A percentile compares a stretch with the other conserved stretches of the same genome.
Evolutionary conservation across 2,329 filamentous ascomycete species (phyloP).

Genomic region (Chaetomiaceae sp.): DNA sequence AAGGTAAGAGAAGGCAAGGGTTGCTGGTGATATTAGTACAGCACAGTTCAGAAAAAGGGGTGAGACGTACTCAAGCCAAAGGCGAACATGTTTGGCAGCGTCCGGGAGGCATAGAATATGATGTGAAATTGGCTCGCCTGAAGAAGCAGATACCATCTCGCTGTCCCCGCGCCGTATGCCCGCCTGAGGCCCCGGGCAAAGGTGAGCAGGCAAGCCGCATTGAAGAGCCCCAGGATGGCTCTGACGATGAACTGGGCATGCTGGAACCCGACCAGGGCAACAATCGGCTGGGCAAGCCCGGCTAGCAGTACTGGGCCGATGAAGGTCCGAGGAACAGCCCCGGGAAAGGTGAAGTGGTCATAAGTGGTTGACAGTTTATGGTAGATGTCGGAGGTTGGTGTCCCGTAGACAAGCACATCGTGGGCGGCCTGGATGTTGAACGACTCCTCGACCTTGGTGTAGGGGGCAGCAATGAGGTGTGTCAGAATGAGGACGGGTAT

Average conservation of each 20-base stretch:
- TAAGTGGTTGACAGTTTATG: constrained; percentile 60
- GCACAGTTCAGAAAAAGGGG: constrained; percentile 23
- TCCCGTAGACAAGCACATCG: constrained; percentile 79
- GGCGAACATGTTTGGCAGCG: constrained; percentile 94
- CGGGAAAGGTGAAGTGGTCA: constrained; percentile 88
- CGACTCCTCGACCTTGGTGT: constrained; percentile 97
- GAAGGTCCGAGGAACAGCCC: constrained; percentile 88
- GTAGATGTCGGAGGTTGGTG: constrained; percentile 54
- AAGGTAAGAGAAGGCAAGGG: constrained; percentile 54
- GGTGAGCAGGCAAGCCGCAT: constrained; percentile 62
- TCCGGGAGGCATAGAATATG: constrained; percentile 86
- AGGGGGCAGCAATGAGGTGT: constrained; percentile 72
- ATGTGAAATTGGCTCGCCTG: constrained; percentile 87
- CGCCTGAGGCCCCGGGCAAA: constrained; percentile 61
- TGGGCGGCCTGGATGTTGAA: constrained; percentile 95
- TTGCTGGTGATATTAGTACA: constrained; percentile 51
- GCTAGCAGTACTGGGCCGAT: constrained; percentile 75
- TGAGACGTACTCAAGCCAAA: constrained; percentile 67
- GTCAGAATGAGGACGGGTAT: constrained; percentile 61
- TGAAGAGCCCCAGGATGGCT: constrained; percentile 71
- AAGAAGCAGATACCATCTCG: constrained; percentile 74
- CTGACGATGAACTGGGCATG: constrained; percentile 63
- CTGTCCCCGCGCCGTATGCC: constrained; percentile 64
- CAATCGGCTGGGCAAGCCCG: constrained; percentile 63
- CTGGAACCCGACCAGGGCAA: constrained; percentile 52